Conservation (phyloP, 2,329 filamentous ascomycete species). For the Stagonosporopsis cucurbitacearum region DNA sequence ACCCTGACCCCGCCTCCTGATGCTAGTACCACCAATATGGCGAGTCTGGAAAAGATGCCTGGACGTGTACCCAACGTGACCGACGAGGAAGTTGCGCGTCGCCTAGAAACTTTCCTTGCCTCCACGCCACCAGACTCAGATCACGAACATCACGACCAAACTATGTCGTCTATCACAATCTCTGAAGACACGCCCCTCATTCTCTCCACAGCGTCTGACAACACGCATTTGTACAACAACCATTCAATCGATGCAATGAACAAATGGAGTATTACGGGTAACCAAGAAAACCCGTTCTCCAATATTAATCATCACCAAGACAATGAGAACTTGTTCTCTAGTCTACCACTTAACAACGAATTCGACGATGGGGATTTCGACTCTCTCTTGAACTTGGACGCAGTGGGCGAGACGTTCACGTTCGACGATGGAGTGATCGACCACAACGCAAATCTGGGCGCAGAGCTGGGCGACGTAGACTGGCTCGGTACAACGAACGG, state of each 20-base stretch:
- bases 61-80: conserved; percentile 40
- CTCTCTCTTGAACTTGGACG: conserved; percentile 49
- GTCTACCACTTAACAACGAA: conserved; percentile 46
- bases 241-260: conserved; percentile 15
- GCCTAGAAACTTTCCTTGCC: conserved; percentile 58
- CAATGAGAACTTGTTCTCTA: conserved; percentile 44
- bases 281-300: conserved; percentile 29
- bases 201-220: conserved; percentile 14
- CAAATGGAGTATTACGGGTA: conserved; percentile 31
- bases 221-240: neutral
- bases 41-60: conserved; percentile 40
- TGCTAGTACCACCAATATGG: conserved; percentile 43
- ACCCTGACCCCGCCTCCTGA: conserved; percentile 53
- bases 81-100: conserved; percentile 56
- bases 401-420: conserved; percentile 47
- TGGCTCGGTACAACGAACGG: conserved; percentile 26
- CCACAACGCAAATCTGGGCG: conserved; percentile 9
- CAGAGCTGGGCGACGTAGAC: conserved; percentile 21
- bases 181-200: conserved; percentile 28
- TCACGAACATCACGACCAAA: conserved; percentile 40
- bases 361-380: conserved; percentile 52
- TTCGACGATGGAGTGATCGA: conserved; percentile 41
- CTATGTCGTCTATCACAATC: conserved; percentile 41
- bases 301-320: conserved; percentile 45
- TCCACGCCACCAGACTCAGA: conserved; percentile 57